A percentile compares a stretch with the other conserved stretches of the same genome.
phyloP scores from a whole-genome alignment of 1,139 yeast genomes.

The Blastobotrys illinoisensis region DNA sequence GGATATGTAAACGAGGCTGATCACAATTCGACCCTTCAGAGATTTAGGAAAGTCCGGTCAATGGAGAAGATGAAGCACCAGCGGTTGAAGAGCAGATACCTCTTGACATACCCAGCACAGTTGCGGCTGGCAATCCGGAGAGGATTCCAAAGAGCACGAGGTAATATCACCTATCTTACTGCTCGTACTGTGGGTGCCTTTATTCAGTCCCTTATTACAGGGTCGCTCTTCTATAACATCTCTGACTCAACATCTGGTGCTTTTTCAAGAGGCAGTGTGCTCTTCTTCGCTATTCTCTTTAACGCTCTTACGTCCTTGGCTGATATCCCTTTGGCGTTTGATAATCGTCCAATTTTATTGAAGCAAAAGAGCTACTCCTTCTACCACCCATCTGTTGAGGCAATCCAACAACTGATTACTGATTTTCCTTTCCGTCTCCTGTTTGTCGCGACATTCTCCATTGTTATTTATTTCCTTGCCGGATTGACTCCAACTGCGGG shows the following conservation, averaged over 20 bases:
- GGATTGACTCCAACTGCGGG: constrained; percentile 38
- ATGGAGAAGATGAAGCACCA: constrained; percentile 24
- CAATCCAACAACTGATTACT: constrained; percentile 35
- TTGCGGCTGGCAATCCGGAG: constrained; percentile 36
- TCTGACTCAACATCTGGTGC: constrained; percentile 44
- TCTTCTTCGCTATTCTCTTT: constrained; percentile 40
- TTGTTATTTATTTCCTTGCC: constrained; percentile 38
- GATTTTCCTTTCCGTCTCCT: constrained; percentile 35
- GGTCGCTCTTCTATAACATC: constrained; percentile 50
- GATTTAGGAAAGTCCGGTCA: constrained; percentile 28
- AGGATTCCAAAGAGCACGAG: constrained; percentile 49
- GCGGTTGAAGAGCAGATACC: constrained; percentile 31
- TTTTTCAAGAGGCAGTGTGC: constrained; percentile 45
- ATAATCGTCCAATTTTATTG: constrained; percentile 38
- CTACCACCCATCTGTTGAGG: constrained; percentile 43
- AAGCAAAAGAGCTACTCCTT: constrained; percentile 42
- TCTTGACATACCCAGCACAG: constrained; percentile 34
- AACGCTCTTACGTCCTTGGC: constrained; percentile 40
- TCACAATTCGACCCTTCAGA: not conserved
- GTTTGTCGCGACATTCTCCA: constrained; percentile 30
- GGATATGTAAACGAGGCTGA: not conserved
- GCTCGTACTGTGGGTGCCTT: constrained; percentile 46
- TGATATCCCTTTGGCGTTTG: constrained; percentile 38
- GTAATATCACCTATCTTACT: constrained; percentile 47
- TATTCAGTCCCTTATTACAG: constrained; percentile 47